Evolutionary conservation across 2,329 filamentous ascomycete species (phyloP).

Genomic region (Epichloe coenophiala): DNA sequence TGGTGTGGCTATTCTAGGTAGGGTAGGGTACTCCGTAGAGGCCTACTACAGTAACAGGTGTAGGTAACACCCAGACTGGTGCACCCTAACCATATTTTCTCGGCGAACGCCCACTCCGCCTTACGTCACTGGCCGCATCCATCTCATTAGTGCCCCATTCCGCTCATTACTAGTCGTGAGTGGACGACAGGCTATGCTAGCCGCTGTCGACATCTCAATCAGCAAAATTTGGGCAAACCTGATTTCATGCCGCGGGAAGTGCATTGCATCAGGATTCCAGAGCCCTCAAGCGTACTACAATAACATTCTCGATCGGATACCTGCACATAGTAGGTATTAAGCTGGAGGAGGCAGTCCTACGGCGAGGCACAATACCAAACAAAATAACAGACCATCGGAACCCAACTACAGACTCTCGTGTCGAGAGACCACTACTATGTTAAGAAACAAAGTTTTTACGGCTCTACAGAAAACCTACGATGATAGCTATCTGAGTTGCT

Average conservation of each 20-base stretch:
- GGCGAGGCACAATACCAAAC: background rate
- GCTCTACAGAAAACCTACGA: slow-evolving; percentile 95
- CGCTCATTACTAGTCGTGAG: background rate
- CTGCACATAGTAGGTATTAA: background rate
- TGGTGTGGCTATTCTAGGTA: too few relatives aligned
- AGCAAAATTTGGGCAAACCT: background rate
- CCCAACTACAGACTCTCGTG: background rate
- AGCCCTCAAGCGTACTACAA: background rate
- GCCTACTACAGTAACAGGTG: too few relatives aligned
- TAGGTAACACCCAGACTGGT: too few relatives aligned
- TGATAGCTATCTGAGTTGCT: slow-evolving; percentile 88
- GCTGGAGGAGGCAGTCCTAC: background rate
- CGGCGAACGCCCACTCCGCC: background rate
- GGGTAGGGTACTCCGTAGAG: too few relatives aligned
- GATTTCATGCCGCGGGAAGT: background rate
- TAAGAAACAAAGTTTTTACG: slow-evolving; percentile 44
- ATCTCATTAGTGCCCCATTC: background rate
- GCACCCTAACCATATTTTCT: too few relatives aligned
- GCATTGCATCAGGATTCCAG: background rate
- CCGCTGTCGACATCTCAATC: background rate
- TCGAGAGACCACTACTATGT: slow-evolving; percentile 27
- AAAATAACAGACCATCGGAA: background rate
- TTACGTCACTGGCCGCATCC: slow-evolving; percentile 2
- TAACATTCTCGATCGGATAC: background rate
- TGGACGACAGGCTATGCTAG: background rate